Percentiles rank a stretch among this genome's conserved stretches.
phyloP scores from a whole-genome alignment of 257 asterid species.

The Penstemon newberryi region DNA sequence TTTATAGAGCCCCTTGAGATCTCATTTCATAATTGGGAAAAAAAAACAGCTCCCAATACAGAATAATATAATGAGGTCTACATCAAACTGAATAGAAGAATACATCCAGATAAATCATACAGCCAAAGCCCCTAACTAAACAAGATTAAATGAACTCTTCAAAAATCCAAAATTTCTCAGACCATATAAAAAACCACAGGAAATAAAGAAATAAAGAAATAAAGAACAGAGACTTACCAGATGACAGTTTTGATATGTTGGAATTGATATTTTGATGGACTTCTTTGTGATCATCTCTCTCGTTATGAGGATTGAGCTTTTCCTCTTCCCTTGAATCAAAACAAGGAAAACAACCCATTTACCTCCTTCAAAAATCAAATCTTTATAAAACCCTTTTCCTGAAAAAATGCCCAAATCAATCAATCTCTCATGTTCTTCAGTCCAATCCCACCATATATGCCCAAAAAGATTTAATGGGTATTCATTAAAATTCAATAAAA shows the following conservation, averaged over 20 bases:
- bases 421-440: conserved; percentile 37
- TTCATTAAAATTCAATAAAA: conserved; percentile 28
- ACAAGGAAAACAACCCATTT: conserved; percentile 96
- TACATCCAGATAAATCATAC: conserved; percentile 23
- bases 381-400: conserved; percentile 29
- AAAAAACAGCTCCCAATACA: conserved; percentile 25
- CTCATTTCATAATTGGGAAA: conserved; percentile 31
- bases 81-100: conserved; percentile 28
- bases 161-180: conserved; percentile 25
- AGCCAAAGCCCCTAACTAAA: conserved; percentile 8
- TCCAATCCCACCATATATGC: conserved; percentile 40
- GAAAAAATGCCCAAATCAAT: conserved; percentile 31
- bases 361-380: conserved; percentile 29
- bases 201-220: too few species aligned
- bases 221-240: conserved; percentile 52
- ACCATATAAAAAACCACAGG: conserved; percentile 46
- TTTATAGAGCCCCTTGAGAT: conserved; percentile 31
- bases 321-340: conserved; percentile 88
- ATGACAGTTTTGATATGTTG: conserved; percentile 75
- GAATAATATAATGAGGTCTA: conserved; percentile 24
- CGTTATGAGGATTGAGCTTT: conserved; percentile 59
- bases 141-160: conserved; percentile 23
- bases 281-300: conserved; percentile 64
- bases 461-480: conserved; percentile 21
- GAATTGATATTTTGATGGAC: conserved; percentile 56